Conservation (phyloP, 2,329 filamentous ascomycete species). For the Sarocladium brachiariae region DNA sequence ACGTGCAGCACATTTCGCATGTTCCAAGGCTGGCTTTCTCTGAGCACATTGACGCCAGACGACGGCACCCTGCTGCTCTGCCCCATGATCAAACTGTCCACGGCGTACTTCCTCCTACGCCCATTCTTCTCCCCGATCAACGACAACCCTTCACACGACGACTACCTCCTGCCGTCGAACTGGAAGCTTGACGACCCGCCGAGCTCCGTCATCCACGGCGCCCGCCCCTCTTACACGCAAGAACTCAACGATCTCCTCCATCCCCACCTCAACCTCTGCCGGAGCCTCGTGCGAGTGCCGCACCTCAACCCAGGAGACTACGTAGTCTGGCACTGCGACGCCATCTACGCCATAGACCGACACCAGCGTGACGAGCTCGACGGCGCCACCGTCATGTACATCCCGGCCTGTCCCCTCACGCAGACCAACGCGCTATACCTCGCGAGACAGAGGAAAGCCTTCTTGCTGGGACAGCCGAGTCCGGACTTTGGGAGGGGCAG, state of each 20-base stretch:
- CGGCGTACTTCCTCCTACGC: slow-evolving; percentile 67
- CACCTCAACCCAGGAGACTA: slow-evolving; percentile 65
- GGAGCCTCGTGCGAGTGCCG: slow-evolving; percentile 64
- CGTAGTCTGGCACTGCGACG: slow-evolving; percentile 67
- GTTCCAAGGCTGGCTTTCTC: slow-evolving; percentile 69
- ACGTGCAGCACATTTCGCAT: slow-evolving; percentile 70
- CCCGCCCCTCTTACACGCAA: slow-evolving; percentile 58
- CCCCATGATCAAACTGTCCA: slow-evolving; percentile 62
- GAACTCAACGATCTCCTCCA: slow-evolving; percentile 60
- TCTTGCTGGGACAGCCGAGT: slow-evolving; percentile 32
- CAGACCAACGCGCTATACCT: slow-evolving; percentile 37
- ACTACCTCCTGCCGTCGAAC: slow-evolving; percentile 38
- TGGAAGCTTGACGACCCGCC: slow-evolving; percentile 43
- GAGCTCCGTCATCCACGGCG: slow-evolving; percentile 57
- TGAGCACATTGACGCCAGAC: slow-evolving; percentile 56
- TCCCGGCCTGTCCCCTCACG: slow-evolving; percentile 34
- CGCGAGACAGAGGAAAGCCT: slow-evolving; percentile 33
- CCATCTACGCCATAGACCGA: slow-evolving; percentile 63
- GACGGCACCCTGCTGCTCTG: slow-evolving; percentile 68
- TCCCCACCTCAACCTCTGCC: slow-evolving; percentile 59
- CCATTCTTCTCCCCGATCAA: slow-evolving; percentile 57
- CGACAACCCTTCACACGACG: slow-evolving; percentile 28
- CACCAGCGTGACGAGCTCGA: slow-evolving; percentile 16
- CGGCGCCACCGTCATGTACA: slow-evolving; percentile 27
- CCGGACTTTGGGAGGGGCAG: slow-evolving; percentile 31